Evolutionary conservation across 148 eudicot species (phyloP).

Genomic region (Amaranthus hypochondriacus): DNA sequence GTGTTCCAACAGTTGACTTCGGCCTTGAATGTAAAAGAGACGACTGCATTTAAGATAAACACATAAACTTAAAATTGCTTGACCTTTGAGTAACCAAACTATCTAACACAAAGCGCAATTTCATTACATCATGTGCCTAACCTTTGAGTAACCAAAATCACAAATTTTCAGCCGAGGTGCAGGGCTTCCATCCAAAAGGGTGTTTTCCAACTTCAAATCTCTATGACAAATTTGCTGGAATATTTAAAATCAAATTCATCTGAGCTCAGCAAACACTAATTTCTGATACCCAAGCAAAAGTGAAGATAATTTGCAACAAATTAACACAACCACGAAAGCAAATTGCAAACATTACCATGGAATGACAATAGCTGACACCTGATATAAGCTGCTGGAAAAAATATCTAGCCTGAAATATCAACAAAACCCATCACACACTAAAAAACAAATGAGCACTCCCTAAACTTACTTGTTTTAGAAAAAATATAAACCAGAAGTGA

Average conservation of each 20-base stretch:
- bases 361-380: slow-evolving; percentile 75
- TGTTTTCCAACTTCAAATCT: slow-evolving; percentile 23
- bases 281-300: neutral
- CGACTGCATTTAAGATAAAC: slow-evolving; percentile 39
- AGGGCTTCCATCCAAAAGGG: slow-evolving; percentile 78
- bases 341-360: slow-evolving; percentile 40
- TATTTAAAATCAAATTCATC: slow-evolving; percentile 1
- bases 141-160: slow-evolving; percentile 92
- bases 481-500: too few species aligned
- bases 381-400: slow-evolving; percentile 88
- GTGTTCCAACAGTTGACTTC: slow-evolving; percentile 85
- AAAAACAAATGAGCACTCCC: neutral
- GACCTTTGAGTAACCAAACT: neutral
- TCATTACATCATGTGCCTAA: slow-evolving; percentile 6
- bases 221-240: slow-evolving; percentile 84
- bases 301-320: neutral
- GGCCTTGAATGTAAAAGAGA: slow-evolving; percentile 82
- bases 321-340: slow-evolving; percentile 3
- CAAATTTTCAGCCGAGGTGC: slow-evolving; percentile 82
- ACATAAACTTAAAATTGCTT: neutral
- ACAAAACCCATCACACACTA: neutral
- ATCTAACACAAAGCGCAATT: neutral
- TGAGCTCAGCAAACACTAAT: neutral
- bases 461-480: too few species aligned
- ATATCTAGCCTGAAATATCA: slow-evolving; percentile 59